Base-by-base conservation (phyloP, 2,329 filamentous ascomycete species). In the Pestalotiopsis sp. region DNA sequence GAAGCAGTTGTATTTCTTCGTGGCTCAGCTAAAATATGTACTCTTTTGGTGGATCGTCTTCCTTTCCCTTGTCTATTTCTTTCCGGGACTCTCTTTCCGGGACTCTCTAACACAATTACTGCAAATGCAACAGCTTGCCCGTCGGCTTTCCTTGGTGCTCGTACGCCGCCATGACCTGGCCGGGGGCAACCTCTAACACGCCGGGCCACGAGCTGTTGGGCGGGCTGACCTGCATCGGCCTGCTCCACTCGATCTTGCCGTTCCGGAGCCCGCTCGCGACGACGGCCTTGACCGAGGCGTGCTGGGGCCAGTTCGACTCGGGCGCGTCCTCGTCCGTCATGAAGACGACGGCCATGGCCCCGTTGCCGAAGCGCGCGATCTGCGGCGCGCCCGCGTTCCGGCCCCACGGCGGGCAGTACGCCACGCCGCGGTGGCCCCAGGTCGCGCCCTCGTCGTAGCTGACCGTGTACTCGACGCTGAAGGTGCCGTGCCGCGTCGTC, bases 351-450 rank as follows among this genome's bases (percentile, higher is more conserved):
- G 79, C 82, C 68, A 85, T 57, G 17, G 77, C 79, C 1, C 79
- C 79, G 65, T 81, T 79, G 0, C 73, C 79, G 67, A 81, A 81
- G 13, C 77, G 78, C 20, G 81, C 78, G 67, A 84, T 79, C 75
- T 85, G 83, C n/a, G 83, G 82, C 31, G 82, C 78, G 4, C 83
- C 83, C 0, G 82, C 82, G 68, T 83, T 82, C 65, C 79, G 78
- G 4, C 78, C 78, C n/a, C 70, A 72, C 4, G 74, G 76, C 5
- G 82, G 80, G 17, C 77, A 74, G 68, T 81, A 84, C 6, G 84
- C 81, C 14, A 79, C 76, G 65, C 82, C 82, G 2, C 83, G 76
- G 66, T 75, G 71, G 5, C 75, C 77, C 80, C 82, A 85, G 39
- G 72, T 81, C 4, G 69, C 67, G 4, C 82, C 82, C 36, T 81